phyloP scores from a whole-genome alignment of 139 green algal genomes.

The Nannochloris sp. region DNA sequence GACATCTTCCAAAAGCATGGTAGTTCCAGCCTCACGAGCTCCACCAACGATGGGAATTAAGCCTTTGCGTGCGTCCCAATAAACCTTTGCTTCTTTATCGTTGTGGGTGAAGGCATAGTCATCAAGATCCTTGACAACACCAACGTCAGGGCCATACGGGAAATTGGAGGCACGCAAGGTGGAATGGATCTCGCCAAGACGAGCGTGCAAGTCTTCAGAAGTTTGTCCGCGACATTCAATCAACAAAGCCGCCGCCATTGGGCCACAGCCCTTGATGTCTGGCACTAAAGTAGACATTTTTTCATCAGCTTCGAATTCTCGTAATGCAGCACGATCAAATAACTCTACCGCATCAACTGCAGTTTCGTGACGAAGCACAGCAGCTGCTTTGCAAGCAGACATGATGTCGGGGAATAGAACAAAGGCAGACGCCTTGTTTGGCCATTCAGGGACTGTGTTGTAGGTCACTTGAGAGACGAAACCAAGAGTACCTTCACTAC shows the following conservation, averaged over 20 bases:
- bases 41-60: conserved; percentile 95
- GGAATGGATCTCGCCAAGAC: conserved; percentile 44
- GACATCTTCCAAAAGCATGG: conserved; percentile 97
- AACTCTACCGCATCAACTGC: conserved; percentile 94
- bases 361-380: conserved; percentile 78
- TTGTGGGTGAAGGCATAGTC: conserved; percentile 83
- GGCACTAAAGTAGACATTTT: conserved; percentile 71
- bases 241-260: conserved; percentile 75
- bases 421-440: conserved; percentile 81
- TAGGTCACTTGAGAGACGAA: conserved; percentile 87
- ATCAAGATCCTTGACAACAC: conserved; percentile 41
- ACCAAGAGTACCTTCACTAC: conserved; percentile 87
- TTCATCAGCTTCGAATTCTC: conserved; percentile 74
- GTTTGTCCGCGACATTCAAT: conserved; percentile 86
- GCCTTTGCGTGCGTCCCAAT: conserved; percentile 94
- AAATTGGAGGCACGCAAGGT: conserved; percentile 45
- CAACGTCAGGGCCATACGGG: conserved; percentile 49
- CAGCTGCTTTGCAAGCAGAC: conserved; percentile 63
- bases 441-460: conserved; percentile 89
- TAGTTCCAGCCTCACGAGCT: conserved; percentile 80
- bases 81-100: conserved; percentile 70
- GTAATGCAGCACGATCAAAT: conserved; percentile 75
- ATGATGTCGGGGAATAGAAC: conserved; percentile 88
- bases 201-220: conserved; percentile 47
- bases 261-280: conserved; percentile 68